A percentile compares a stretch with the other conserved stretches of the same genome.
Conservation (phyloP, 169 alveolate species). For the Cryptosporidium ubiquitum region DNA sequence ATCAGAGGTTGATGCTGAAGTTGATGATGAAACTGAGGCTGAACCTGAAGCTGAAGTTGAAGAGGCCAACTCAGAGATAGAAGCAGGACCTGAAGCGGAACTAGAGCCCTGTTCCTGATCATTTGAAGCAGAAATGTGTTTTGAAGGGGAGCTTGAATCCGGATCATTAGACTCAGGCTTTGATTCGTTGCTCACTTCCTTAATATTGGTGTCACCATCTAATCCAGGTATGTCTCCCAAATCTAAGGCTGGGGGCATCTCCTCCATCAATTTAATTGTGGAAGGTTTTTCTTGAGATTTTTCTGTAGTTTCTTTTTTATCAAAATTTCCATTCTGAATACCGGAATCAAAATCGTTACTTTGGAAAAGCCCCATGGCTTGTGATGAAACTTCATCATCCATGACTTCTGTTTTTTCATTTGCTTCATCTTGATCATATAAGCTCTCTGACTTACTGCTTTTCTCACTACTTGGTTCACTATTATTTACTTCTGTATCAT, state of each 20-base stretch:
- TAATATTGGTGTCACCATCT: neutral
- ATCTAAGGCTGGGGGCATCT: slow-evolving; percentile 52
- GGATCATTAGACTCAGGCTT: slow-evolving; percentile 20
- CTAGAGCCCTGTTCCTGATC: slow-evolving; percentile 2
- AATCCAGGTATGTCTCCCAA: slow-evolving; percentile 64
- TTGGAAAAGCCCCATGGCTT: slow-evolving; percentile 70
- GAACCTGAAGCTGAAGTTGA: too few relatives aligned
- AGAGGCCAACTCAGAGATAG: neutral
- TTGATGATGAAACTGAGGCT: neutral
- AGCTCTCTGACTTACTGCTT: too few relatives aligned
- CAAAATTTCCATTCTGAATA: slow-evolving; percentile 17
- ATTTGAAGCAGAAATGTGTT: slow-evolving; percentile 56
- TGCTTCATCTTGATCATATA: neutral
- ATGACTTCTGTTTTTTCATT: neutral
- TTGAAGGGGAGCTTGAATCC: slow-evolving; percentile 45
- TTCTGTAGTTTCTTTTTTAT: neutral
- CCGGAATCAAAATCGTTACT: slow-evolving; percentile 70
- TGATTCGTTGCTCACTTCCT: slow-evolving; percentile 30
- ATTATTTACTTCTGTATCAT: neutral
- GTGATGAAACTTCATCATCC: neutral
- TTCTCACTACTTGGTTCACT: too few relatives aligned
- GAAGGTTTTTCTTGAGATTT: neutral
- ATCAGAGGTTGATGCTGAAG: neutral
- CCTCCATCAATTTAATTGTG: slow-evolving; percentile 21
- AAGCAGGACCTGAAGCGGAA: neutral